phyloP scores from a whole-genome alignment of 352 stramenopile genomes.

The Globisporangium nagaii region DNA sequence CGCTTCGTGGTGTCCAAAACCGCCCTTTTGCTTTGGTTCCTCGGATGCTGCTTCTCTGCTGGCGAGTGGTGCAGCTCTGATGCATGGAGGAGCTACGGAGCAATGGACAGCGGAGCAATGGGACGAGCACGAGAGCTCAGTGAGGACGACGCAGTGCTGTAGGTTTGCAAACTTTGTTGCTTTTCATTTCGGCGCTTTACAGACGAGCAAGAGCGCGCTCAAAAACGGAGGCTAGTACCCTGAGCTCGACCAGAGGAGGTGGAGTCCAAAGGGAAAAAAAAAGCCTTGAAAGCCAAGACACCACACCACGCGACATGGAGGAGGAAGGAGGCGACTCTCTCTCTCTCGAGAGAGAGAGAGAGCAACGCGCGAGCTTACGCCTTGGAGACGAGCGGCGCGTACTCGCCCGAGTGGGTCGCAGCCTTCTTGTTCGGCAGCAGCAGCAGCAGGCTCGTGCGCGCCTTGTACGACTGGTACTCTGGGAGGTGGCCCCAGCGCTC shows the following conservation, averaged over 20 bases:
- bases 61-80: not conserved
- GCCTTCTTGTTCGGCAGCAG: conserved; percentile 14
- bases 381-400: conserved; percentile 14
- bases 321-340: too few species aligned
- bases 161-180: too few species aligned
- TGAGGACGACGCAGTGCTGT: too few species aligned
- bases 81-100: not conserved
- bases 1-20: not conserved
- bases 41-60: too few species aligned
- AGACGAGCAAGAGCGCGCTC: not conserved
- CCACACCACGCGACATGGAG: too few species aligned
- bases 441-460: conserved; percentile 52
- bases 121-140: too few species aligned
- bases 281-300: too few species aligned
- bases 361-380: conserved; percentile 1
- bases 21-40: too few species aligned
- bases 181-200: too few species aligned
- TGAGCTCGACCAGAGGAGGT: too few species aligned
- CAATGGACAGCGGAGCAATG: too few species aligned
- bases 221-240: not conserved
- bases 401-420: conserved; percentile 5
- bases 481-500: conserved; percentile 54
- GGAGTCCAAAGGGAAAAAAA: too few species aligned
- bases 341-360: not conserved
- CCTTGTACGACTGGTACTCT: conserved; percentile 74